These are phyloP conservation scores for Tylopilus vinaceipallidus DNA, from an alignment of 768 basidiomycete species.

Conservation along the genomic window DNA sequence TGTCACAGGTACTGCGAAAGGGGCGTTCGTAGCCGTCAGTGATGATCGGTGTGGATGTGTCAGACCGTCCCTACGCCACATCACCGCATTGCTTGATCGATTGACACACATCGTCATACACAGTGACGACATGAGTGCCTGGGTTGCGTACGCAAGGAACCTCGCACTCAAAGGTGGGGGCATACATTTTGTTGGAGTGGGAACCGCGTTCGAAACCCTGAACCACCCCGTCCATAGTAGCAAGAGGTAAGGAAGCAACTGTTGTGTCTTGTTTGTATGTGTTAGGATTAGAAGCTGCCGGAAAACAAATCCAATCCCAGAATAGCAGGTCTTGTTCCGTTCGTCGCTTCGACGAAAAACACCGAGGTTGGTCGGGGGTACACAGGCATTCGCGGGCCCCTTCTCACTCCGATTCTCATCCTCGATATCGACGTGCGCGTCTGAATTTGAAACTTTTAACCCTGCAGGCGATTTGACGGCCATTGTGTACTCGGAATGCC, in stretches of 20 bases:
- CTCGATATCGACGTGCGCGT: background rate
- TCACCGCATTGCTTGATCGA: slow-evolving; percentile 14
- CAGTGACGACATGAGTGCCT: slow-evolving; percentile 23
- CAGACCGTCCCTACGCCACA: slow-evolving; percentile 19
- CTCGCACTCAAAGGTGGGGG: background rate
- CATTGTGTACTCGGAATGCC: slow-evolving; percentile 39
- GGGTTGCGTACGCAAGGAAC: background rate
- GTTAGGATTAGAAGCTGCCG: slow-evolving; percentile 29
- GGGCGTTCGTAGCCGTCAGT: background rate
- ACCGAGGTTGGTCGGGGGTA: too few species aligned
- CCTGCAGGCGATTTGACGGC: slow-evolving; percentile 1
- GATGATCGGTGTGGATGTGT: slow-evolving; percentile 1
- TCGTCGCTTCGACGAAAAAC: background rate
- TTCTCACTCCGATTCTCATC: too few species aligned
- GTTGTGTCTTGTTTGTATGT: slow-evolving; percentile 22
- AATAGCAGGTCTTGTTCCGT: slow-evolving; percentile 8
- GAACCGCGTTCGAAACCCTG: background rate
- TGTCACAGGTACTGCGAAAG: background rate
- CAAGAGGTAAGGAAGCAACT: background rate
- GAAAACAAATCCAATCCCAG: slow-evolving; percentile 22
- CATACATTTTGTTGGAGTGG: background rate
- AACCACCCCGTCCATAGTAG: background rate
- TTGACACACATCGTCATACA: slow-evolving; percentile 5
- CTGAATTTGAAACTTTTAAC: slow-evolving; percentile 6
- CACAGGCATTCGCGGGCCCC: too few species aligned